phyloP scores from a whole-genome alignment of 331 rosid species.

The Quercus tomentella region DNA sequence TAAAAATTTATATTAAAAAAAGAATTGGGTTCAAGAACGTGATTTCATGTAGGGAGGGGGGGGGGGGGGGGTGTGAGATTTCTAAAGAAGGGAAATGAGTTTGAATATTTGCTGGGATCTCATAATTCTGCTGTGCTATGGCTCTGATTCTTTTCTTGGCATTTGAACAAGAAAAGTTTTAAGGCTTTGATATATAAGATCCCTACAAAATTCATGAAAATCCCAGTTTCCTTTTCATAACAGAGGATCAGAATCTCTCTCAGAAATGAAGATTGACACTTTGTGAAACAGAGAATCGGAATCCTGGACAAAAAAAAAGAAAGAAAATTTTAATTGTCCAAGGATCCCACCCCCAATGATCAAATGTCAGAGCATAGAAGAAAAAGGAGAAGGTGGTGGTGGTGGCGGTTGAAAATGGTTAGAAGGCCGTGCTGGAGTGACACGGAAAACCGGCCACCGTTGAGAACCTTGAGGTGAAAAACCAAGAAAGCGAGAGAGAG shows the following conservation, averaged over 20 bases:
- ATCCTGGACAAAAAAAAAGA: neutral
- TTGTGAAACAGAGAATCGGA: neutral
- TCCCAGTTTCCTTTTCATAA: neutral
- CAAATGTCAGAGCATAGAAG: slow-evolving; percentile 11
- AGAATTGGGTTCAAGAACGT: neutral
- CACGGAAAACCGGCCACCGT: neutral
- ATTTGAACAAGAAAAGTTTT: neutral
- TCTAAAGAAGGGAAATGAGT: neutral
- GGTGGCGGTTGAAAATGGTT: neutral
- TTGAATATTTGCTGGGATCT: neutral
- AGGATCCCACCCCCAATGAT: slow-evolving; percentile 9
- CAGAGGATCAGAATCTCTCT: slow-evolving; percentile 1
- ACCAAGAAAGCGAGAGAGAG: neutral
- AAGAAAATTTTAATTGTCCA: neutral
- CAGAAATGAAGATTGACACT: neutral
- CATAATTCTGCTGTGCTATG: neutral
- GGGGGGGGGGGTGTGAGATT: neutral
- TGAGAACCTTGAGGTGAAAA: neutral
- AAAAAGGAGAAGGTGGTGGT: neutral
- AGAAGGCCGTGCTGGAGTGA: neutral
- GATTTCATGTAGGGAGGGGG: too few species aligned
- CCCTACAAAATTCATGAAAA: neutral
- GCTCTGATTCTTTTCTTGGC: slow-evolving; percentile 2
- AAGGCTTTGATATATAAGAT: neutral
- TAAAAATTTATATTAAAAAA: too few species aligned